Evolutionary conservation across 495 filamentous ascomycete genomes (phyloP).

Genomic region (Aspergillus egyptiacus): DNA sequence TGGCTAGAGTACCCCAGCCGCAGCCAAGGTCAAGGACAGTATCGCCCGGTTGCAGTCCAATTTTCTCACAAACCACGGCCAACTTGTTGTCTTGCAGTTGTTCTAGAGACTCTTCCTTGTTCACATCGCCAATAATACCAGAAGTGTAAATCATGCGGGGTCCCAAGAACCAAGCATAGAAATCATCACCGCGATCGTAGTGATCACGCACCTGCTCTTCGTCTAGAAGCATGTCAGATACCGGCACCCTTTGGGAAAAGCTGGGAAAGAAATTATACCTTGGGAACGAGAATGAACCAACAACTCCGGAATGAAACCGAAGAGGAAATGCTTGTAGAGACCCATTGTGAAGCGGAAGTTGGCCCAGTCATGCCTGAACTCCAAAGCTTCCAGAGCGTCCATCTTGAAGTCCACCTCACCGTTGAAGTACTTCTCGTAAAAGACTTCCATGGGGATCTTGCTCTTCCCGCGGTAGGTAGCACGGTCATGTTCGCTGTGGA

Average conservation of each 20-base stretch:
- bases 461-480: conserved; percentile 53
- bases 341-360: conserved; percentile 62
- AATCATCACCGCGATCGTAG: conserved; percentile 70
- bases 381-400: conserved; percentile 53
- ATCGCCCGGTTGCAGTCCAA: conserved; percentile 56
- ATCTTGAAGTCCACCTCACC: conserved; percentile 60
- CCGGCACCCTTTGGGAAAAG: conserved; percentile 5
- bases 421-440: conserved; percentile 63
- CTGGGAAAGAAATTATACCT: conserved; percentile 32
- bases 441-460: conserved; percentile 61
- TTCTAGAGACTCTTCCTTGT: conserved; percentile 59
- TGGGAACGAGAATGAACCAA: conserved; percentile 64
- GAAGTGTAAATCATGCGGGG: conserved; percentile 72
- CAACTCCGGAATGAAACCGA: conserved; percentile 62
- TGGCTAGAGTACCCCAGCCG: conserved; percentile 66
- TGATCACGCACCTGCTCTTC: conserved; percentile 72
- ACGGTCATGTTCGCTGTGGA: conserved; percentile 52
- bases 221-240: conserved; percentile 37
- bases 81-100: conserved; percentile 69
- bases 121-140: conserved; percentile 61
- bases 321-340: conserved; percentile 61
- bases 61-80: conserved; percentile 66
- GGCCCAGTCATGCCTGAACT: conserved; percentile 64
- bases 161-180: conserved; percentile 70
- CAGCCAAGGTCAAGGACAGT: conserved; percentile 63